These are phyloP conservation scores for Geotrichum phurueaensis DNA, from an alignment of 1,139 yeast genomes.

Conservation along the genomic window DNA sequence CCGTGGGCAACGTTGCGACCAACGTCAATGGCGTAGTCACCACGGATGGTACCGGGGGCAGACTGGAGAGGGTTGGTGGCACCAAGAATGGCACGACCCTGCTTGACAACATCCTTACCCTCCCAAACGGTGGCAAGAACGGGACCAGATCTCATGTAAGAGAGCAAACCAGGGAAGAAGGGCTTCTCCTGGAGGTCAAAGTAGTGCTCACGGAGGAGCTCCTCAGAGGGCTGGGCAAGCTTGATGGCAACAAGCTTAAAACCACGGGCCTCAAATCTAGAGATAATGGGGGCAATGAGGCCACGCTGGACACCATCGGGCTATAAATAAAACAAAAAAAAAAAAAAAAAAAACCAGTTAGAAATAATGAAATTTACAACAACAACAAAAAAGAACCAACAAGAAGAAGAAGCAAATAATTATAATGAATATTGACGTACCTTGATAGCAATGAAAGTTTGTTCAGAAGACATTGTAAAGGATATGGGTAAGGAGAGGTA, in stretches of 20 bases:
- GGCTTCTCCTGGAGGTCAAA: constrained; percentile 93
- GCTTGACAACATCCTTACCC: constrained; percentile 99
- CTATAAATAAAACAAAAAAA: constrained; percentile 24
- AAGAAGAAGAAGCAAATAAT: not conserved
- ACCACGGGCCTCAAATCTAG: constrained; percentile 96
- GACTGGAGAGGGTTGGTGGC: constrained; percentile 98
- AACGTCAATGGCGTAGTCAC: constrained; percentile 77
- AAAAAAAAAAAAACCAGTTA: not conserved
- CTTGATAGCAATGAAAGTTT: constrained; percentile 98
- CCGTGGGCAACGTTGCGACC: constrained; percentile 99
- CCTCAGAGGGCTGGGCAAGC: constrained; percentile 82
- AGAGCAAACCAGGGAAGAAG: constrained; percentile 87
- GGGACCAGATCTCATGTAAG: constrained; percentile 98
- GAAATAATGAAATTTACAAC: not conserved
- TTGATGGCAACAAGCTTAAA: constrained; percentile 96
- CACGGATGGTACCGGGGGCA: constrained; percentile 99
- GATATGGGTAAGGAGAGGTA: not conserved
- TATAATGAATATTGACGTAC: constrained; percentile 23
- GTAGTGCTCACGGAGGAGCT: constrained; percentile 88
- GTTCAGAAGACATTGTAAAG: constrained; percentile 56
- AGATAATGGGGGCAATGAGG: constrained; percentile 77
- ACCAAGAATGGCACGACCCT: constrained; percentile 96
- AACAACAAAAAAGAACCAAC: not conserved
- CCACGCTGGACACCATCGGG: constrained; percentile 99
- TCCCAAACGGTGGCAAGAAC: constrained; percentile 99